Conservation (phyloP, 371 early-diverging fungal genomes). For the Mucor lusitanicus region DNA sequence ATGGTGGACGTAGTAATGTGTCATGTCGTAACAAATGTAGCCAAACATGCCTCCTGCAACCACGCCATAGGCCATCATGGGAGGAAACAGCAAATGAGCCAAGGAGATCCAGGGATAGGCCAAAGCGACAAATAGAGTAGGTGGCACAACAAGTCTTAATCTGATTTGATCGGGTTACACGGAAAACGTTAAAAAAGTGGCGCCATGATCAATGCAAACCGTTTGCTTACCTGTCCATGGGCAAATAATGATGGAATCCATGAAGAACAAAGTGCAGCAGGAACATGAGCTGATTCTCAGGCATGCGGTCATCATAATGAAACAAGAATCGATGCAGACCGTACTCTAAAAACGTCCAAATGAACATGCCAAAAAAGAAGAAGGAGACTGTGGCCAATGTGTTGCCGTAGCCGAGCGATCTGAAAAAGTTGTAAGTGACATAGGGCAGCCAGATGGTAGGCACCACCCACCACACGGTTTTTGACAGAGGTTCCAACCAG, state of each 20-base stretch:
- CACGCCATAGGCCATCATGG: constrained; percentile 55
- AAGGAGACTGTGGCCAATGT: constrained; percentile 30
- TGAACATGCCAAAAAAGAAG: constrained; percentile 69
- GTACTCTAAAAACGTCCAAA: constrained; percentile 88
- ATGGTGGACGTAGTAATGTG: constrained; percentile 93
- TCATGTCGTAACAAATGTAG: constrained; percentile 88
- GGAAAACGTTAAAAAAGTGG: constrained; percentile 10
- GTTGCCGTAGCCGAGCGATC: constrained; percentile 33
- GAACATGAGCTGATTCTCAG: constrained; percentile 80
- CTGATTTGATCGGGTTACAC: constrained; percentile 47
- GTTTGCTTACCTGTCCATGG: constrained; percentile 83
- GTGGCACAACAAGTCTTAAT: constrained; percentile 91
- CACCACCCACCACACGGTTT: constrained; percentile 93
- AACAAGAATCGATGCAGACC: constrained; percentile 90
- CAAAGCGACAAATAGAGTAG: constrained; percentile 72
- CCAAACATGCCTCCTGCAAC: constrained; percentile 76
- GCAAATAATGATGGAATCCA: constrained; percentile 95
- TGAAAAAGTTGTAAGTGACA: constrained; percentile 32
- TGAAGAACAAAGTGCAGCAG: constrained; percentile 86
- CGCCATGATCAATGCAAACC: constrained; percentile 6
- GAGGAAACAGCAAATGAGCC: constrained; percentile 57
- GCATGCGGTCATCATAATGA: constrained; percentile 86
- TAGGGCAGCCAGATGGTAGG: constrained; percentile 89
- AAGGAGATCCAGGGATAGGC: constrained; percentile 55
- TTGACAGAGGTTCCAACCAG: constrained; percentile 78